These are phyloP conservation scores for Trichoderma sp. DNA, from an alignment of 2,329 filamentous ascomycete species.

Conservation along the genomic window DNA sequence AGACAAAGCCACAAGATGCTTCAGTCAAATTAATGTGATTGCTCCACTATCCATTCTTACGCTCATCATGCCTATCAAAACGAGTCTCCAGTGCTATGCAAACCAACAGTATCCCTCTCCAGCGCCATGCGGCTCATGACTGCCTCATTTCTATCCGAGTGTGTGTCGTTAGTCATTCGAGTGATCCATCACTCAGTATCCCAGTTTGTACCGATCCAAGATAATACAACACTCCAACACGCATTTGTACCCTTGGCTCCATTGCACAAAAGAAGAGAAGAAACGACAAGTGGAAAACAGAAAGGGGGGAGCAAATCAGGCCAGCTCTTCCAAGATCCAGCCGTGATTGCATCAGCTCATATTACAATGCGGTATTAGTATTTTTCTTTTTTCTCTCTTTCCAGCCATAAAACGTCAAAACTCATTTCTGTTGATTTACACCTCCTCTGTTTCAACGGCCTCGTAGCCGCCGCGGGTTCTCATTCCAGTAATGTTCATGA, in stretches of 20 bases:
- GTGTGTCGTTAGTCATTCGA: constrained; percentile 10
- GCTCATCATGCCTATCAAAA: neutral
- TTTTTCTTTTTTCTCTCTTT: neutral
- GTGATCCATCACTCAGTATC: neutral
- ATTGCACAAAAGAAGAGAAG: neutral
- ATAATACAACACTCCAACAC: constrained; percentile 7
- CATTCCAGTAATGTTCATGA: constrained; percentile 57
- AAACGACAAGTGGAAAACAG: neutral
- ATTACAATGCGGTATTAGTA: constrained; percentile 6
- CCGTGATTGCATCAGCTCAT: neutral
- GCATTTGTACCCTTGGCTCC: neutral
- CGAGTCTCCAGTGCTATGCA: neutral
- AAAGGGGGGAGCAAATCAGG: neutral
- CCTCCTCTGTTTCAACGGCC: constrained; percentile 56
- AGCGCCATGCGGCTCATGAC: constrained; percentile 2
- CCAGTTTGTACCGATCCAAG: constrained; percentile 7
- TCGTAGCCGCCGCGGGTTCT: constrained; percentile 59
- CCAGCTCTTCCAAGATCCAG: neutral
- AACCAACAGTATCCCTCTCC: constrained; percentile 1
- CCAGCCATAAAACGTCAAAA: neutral
- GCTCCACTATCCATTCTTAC: neutral
- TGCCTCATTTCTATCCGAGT: constrained; percentile 5
- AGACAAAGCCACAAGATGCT: neutral
- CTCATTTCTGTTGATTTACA: constrained; percentile 44
- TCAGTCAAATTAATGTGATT: neutral